Evolutionary conservation across 805 yeast species (phyloP).

Genomic region (Saccharomyces paradoxus): DNA sequence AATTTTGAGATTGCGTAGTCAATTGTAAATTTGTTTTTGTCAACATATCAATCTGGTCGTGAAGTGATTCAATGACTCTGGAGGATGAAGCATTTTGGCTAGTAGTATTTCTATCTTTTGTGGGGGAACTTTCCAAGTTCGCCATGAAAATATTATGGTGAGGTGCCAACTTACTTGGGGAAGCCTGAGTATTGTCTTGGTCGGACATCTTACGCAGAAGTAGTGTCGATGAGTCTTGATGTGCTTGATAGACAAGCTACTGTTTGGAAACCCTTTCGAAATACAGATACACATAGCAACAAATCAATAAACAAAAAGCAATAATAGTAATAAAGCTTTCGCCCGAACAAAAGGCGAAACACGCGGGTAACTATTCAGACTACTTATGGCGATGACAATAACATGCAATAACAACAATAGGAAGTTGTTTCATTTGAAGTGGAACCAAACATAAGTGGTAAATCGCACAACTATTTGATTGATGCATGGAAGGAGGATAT

Average conservation of each 20-base stretch:
- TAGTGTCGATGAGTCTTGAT: neutral
- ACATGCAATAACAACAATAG: neutral
- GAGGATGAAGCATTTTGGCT: conserved; percentile 4
- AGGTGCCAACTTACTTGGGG: conserved; percentile 1
- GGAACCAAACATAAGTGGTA: neutral
- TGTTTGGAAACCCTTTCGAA: neutral
- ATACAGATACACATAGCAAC: neutral
- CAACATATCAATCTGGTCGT: conserved; percentile 45
- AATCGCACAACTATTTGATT: neutral
- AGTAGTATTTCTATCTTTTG: neutral
- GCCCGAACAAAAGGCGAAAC: neutral
- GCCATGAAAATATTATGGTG: conserved; percentile 16
- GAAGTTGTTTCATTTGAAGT: neutral
- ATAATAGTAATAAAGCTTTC: neutral
- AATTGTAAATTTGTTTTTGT: conserved; percentile 33
- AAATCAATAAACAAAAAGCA: neutral
- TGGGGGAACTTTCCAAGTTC: conserved; percentile 2
- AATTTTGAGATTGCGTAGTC: conserved; percentile 39
- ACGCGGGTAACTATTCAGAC: neutral
- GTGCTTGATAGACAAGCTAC: neutral
- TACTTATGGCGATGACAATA: neutral
- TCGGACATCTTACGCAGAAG: neutral
- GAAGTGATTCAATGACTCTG: conserved; percentile 37
- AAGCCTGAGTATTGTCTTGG: neutral
- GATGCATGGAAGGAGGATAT: neutral